phyloP scores from a whole-genome alignment of 169 alveolate genomes.

The Babesia divergens region DNA sequence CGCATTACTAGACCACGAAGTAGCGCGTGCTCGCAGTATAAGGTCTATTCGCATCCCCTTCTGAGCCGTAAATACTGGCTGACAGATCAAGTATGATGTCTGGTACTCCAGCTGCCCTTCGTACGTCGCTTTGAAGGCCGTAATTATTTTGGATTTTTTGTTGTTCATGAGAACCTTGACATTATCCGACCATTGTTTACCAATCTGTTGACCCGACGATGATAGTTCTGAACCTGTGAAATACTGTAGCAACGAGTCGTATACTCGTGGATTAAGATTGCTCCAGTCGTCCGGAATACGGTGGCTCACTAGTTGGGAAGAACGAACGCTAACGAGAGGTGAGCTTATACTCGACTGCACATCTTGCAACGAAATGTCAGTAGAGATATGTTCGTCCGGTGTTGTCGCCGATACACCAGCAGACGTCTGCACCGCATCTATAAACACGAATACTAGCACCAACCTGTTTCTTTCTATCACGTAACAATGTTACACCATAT shows the following conservation, averaged over 20 bases:
- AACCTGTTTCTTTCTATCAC: not conserved
- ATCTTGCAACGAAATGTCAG: not conserved
- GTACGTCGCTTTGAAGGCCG: slow-evolving; percentile 35
- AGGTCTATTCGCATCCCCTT: slow-evolving; percentile 61
- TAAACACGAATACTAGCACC: not conserved
- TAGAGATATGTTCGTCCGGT: not conserved
- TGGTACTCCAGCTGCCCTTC: slow-evolving; percentile 44
- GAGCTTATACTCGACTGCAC: not conserved
- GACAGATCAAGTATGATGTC: slow-evolving; percentile 37
- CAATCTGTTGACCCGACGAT: slow-evolving; percentile 9
- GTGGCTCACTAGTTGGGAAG: slow-evolving; percentile 14
- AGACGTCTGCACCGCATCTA: not conserved
- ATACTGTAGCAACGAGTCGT: slow-evolving; percentile 39
- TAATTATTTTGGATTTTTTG: slow-evolving; percentile 33
- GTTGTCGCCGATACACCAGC: too few species aligned
- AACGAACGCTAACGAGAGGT: slow-evolving; percentile 2
- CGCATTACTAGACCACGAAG: slow-evolving; percentile 1
- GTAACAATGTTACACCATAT: not conserved
- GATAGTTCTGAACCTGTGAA: slow-evolving; percentile 50
- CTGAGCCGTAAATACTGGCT: slow-evolving; percentile 55
- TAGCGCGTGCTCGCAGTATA: slow-evolving; percentile 33
- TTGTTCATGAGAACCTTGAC: slow-evolving; percentile 27
- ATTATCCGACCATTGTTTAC: slow-evolving; percentile 50
- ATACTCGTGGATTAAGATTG: slow-evolving; percentile 18
- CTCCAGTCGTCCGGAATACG: slow-evolving; percentile 20